Evolutionary conservation across 2,329 filamentous ascomycete species (phyloP).

Genomic region (Myriosclerotinia curreyana): DNA sequence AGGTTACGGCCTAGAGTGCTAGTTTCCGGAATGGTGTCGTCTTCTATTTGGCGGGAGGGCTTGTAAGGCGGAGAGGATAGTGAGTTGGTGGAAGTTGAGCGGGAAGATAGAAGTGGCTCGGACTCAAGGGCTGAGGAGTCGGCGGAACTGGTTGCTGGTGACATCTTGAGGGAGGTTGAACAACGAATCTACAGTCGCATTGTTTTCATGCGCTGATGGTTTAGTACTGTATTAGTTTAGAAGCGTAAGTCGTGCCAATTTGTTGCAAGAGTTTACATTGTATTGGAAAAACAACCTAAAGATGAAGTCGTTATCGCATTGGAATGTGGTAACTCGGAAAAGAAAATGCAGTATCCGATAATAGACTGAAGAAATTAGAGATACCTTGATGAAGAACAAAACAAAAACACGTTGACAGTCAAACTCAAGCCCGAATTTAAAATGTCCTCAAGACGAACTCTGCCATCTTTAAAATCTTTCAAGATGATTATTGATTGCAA

Average conservation of each 20-base stretch:
- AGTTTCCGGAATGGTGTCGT: constrained; percentile 58
- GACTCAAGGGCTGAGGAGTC: constrained; percentile 11
- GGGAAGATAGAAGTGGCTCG: constrained; percentile 26
- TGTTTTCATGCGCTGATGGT: neutral
- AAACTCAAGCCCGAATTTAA: neutral
- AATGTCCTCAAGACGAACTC: neutral
- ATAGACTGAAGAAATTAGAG: neutral
- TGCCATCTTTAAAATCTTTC: neutral
- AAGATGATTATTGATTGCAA: neutral
- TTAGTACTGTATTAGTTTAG: neutral
- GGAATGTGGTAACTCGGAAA: neutral
- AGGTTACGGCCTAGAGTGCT: constrained; percentile 52
- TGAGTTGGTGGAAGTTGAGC: constrained; percentile 22
- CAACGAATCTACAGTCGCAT: neutral
- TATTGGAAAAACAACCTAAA: no score
- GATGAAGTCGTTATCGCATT: neutral
- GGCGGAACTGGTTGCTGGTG: neutral
- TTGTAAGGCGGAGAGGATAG: constrained; percentile 18
- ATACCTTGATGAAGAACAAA: neutral
- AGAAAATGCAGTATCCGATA: neutral
- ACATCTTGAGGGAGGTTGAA: neutral
- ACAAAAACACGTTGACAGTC: neutral
- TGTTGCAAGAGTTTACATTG: neutral
- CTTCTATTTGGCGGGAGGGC: constrained; percentile 42
- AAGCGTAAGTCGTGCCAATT: neutral